These are phyloP conservation scores for Phytophthora citricola DNA, from an alignment of 352 stramenopile genomes.

Conservation along the genomic window DNA sequence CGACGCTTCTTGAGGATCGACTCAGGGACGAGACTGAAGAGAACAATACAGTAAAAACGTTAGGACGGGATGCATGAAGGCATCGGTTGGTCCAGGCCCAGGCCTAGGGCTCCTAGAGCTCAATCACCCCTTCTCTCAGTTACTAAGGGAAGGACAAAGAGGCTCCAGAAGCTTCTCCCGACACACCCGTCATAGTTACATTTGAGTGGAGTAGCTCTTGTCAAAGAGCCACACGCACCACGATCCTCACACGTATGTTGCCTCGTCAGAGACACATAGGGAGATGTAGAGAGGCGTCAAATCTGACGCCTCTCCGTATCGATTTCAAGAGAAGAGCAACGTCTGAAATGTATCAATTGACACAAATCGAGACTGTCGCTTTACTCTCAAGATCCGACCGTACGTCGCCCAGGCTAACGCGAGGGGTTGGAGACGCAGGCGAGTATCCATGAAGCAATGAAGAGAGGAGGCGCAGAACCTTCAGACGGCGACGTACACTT, in stretches of 20 bases:
- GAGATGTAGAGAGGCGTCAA: constrained; percentile 58
- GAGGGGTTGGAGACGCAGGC: constrained; percentile 40
- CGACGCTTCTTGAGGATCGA: constrained; percentile 93
- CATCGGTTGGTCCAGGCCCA: constrained; percentile 30
- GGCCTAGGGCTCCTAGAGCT: neutral
- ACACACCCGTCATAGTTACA: constrained; percentile 89
- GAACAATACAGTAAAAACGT: constrained; percentile 38
- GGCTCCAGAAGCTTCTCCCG: constrained; percentile 26
- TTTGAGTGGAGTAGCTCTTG: constrained; percentile 84
- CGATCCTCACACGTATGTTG: constrained; percentile 81
- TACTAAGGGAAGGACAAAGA: constrained; percentile 5
- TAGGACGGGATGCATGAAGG: constrained; percentile 77
- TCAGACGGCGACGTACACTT: constrained; percentile 75
- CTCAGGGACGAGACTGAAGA: constrained; percentile 84
- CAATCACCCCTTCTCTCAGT: neutral
- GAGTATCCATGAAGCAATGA: constrained; percentile 55
- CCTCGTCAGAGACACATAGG: constrained; percentile 60
- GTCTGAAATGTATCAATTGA: neutral
- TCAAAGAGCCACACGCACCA: constrained; percentile 75
- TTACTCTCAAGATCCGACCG: constrained; percentile 89
- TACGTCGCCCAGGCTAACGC: constrained; percentile 32
- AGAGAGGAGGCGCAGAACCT: constrained; percentile 10
- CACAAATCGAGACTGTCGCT: constrained; percentile 32
- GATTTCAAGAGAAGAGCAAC: constrained; percentile 86
- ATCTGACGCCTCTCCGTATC: constrained; percentile 57